Percentiles rank a stretch among this genome's conserved stretches.
These are phyloP conservation scores for Penicillium sp. DNA, from an alignment of 2,329 filamentous ascomycete species.

Conservation along the genomic window DNA sequence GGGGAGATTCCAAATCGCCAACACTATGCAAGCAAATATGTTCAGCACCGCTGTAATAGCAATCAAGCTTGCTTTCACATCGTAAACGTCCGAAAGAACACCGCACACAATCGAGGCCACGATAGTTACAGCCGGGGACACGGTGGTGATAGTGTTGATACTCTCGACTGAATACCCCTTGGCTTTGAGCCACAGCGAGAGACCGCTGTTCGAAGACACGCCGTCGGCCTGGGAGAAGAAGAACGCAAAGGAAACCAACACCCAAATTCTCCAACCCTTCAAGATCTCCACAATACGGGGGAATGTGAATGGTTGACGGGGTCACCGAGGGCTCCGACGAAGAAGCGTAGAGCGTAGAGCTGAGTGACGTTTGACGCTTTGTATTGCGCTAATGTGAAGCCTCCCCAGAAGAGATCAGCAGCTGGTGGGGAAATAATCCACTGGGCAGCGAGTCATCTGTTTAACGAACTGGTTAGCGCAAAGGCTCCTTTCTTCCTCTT, in stretches of 20 bases:
- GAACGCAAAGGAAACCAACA: slow-evolving; percentile 28
- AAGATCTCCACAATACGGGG: slow-evolving; percentile 22
- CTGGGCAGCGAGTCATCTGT: slow-evolving; percentile 30
- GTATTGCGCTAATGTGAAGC: slow-evolving; percentile 28
- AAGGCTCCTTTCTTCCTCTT: background rate
- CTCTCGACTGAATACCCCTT: slow-evolving; percentile 30
- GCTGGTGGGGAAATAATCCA: slow-evolving; percentile 30
- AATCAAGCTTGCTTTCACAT: slow-evolving; percentile 27
- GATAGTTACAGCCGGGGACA: slow-evolving; percentile 27
- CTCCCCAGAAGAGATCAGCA: slow-evolving; percentile 28
- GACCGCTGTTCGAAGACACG: slow-evolving; percentile 30
- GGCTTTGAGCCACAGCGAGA: slow-evolving; percentile 31
- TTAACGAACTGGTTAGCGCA: background rate
- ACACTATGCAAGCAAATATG: slow-evolving; percentile 27
- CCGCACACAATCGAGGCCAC: slow-evolving; percentile 27
- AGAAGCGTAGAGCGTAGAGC: slow-evolving; percentile 43
- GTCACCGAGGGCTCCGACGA: slow-evolving; percentile 42
- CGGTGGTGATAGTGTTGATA: slow-evolving; percentile 29
- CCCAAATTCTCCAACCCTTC: slow-evolving; percentile 28
- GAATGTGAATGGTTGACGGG: slow-evolving; percentile 28
- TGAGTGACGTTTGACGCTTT: slow-evolving; percentile 31
- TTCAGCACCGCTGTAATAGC: slow-evolving; percentile 24
- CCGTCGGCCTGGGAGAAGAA: slow-evolving; percentile 35
- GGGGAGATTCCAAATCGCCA: slow-evolving; percentile 29
- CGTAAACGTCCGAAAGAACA: slow-evolving; percentile 25